A percentile compares a stretch with the other conserved stretches of the same genome.
These are phyloP conservation scores for Neopestalotiopsis sp. DNA, from an alignment of 2,329 filamentous ascomycete genomes.

Conservation along the genomic window DNA sequence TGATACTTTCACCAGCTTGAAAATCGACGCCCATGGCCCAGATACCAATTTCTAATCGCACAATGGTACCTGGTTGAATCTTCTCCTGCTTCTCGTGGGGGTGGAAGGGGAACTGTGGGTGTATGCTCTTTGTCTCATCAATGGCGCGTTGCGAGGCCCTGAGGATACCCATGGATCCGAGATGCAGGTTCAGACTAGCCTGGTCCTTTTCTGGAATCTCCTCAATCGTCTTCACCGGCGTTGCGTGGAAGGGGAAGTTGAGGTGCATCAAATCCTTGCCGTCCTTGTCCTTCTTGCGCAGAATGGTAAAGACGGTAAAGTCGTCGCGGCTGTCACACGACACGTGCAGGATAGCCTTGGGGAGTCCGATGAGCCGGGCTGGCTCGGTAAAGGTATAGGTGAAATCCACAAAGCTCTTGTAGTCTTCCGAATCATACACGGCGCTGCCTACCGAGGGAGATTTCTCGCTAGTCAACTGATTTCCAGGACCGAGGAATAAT, in stretches of 20 bases:
- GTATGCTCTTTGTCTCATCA: constrained; percentile 37
- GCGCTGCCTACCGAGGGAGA: constrained; percentile 21
- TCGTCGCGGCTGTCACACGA: constrained; percentile 48
- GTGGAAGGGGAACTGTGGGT: constrained; percentile 36
- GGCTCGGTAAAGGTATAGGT: constrained; percentile 44
- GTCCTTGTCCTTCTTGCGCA: constrained; percentile 49
- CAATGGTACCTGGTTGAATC: constrained; percentile 28
- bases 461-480: constrained; percentile 16
- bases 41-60: constrained; percentile 35
- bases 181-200: constrained; percentile 45
- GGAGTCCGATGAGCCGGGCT: constrained; percentile 48
- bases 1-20: constrained; percentile 32
- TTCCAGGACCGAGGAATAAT: constrained; percentile 34
- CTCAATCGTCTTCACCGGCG: constrained; percentile 32
- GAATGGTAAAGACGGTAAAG: constrained; percentile 48
- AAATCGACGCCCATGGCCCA: constrained; percentile 37
- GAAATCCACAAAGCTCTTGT: constrained; percentile 37
- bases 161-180: constrained; percentile 48
- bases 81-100: constrained; percentile 31
- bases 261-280: constrained; percentile 48
- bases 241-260: constrained; percentile 44
- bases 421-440: constrained; percentile 41
- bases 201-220: constrained; percentile 41
- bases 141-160: constrained; percentile 49
- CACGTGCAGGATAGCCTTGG: constrained; percentile 54